Percentiles rank a stretch among this genome's conserved stretches.
Evolutionary conservation across 345 rosid species (phyloP).

Genomic region (Brassica cretica): DNA sequence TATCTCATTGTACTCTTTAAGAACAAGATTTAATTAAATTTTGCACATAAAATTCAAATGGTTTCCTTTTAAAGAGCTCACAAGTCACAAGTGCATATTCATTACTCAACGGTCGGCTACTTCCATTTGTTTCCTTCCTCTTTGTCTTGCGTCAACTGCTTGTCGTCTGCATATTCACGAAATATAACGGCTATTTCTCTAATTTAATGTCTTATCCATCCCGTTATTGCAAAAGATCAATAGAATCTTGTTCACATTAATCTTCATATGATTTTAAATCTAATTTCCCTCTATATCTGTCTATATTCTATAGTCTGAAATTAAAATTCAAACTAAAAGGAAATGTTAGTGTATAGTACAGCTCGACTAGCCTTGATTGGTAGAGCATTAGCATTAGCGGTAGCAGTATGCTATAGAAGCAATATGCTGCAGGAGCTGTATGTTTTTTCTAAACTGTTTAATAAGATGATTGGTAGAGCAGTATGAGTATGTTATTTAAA

Average conservation of each 20-base stretch:
- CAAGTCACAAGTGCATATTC: constrained; percentile 21
- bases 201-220: constrained; percentile 15
- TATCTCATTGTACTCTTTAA: background rate
- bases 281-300: background rate
- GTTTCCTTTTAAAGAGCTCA: background rate
- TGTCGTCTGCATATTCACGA: constrained; percentile 13
- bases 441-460: too few relatives aligned
- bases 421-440: too few relatives aligned
- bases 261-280: background rate
- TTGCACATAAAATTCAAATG: constrained; percentile 5
- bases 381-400: too few relatives aligned
- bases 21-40: background rate
- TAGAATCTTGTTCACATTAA: constrained; percentile 23
- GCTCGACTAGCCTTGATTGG: too few relatives aligned
- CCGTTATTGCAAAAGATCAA: constrained; percentile 14
- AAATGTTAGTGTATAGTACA: too few relatives aligned
- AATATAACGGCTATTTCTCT: constrained; percentile 30
- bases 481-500: too few relatives aligned
- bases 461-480: too few relatives aligned
- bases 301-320: background rate
- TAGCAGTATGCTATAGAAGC: too few relatives aligned
- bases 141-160: background rate
- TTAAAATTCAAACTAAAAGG: background rate
- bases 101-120: constrained; percentile 27
- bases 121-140: constrained; percentile 6